Conservation (phyloP, 768 basidiomycete genomes). For the Clathrus columnatus region DNA sequence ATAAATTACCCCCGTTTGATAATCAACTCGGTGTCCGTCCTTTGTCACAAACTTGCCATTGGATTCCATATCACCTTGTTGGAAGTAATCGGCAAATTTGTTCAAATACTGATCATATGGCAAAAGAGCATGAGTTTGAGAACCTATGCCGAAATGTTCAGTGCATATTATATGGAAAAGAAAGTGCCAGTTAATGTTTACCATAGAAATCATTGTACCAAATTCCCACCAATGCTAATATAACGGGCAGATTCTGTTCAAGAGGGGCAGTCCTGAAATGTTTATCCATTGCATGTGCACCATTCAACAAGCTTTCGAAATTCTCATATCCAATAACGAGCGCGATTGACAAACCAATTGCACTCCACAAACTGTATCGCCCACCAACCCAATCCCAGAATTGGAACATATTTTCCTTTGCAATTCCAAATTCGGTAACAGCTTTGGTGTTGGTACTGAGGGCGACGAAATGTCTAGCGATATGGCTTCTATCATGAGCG, state of each 20-base stretch:
- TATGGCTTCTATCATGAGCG: slow-evolving; percentile 82
- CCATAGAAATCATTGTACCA: slow-evolving; percentile 99
- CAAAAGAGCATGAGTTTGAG: slow-evolving; percentile 90
- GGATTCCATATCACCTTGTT: slow-evolving; percentile 99
- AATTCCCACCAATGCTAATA: slow-evolving; percentile 82
- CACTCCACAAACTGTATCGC: slow-evolving; percentile 96
- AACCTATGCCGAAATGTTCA: slow-evolving; percentile 35
- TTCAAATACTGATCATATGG: slow-evolving; percentile 99
- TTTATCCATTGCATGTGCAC: slow-evolving; percentile 96
- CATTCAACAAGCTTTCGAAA: slow-evolving; percentile 81
- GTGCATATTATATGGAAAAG: neutral
- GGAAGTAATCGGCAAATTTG: slow-evolving; percentile 99
- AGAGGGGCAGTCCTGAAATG: slow-evolving; percentile 88
- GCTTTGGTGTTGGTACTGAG: slow-evolving; percentile 93
- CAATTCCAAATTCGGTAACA: slow-evolving; percentile 90
- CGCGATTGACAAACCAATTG: slow-evolving; percentile 93
- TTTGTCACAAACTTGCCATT: slow-evolving; percentile 98
- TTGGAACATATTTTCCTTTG: slow-evolving; percentile 91
- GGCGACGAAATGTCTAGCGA: slow-evolving; percentile 98
- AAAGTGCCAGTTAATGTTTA: slow-evolving; percentile 7
- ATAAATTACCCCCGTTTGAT: slow-evolving; percentile 83
- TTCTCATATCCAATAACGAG: slow-evolving; percentile 90
- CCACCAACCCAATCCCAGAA: slow-evolving; percentile 99
- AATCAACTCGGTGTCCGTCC: slow-evolving; percentile 82
- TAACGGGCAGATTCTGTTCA: slow-evolving; percentile 85